Evolutionary conservation across 2,329 filamentous ascomycete genomes (phyloP).

Genomic region (Fusarium drepaniforme): DNA sequence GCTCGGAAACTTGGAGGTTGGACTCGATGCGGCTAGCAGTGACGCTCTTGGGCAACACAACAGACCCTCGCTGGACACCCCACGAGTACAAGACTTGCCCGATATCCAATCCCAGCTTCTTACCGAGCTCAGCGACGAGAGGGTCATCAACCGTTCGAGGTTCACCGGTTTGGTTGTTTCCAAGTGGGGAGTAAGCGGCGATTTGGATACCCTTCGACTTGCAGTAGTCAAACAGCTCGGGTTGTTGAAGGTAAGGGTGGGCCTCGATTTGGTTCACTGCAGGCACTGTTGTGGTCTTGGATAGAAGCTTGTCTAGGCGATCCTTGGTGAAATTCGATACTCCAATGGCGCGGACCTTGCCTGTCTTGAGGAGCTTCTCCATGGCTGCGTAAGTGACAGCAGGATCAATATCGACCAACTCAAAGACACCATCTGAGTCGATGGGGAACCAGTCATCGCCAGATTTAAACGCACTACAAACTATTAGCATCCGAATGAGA

Average conservation of each 20-base stretch:
- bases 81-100: slow-evolving; percentile 64
- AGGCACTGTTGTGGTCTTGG: slow-evolving; percentile 66
- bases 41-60: slow-evolving; percentile 76
- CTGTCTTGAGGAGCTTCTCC: slow-evolving; percentile 53
- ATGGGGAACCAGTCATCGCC: slow-evolving; percentile 57
- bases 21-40: slow-evolving; percentile 73
- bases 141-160: slow-evolving; percentile 63
- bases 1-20: slow-evolving; percentile 62
- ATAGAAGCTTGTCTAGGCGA: slow-evolving; percentile 56
- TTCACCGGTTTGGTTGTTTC: slow-evolving; percentile 59
- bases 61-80: slow-evolving; percentile 73
- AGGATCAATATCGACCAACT: slow-evolving; percentile 66
- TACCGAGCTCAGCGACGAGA: slow-evolving; percentile 59
- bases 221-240: slow-evolving; percentile 53
- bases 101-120: slow-evolving; percentile 41
- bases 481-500: not conserved
- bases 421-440: slow-evolving; percentile 72
- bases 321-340: slow-evolving; percentile 62
- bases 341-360: slow-evolving; percentile 60
- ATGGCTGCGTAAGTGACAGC: slow-evolving; percentile 56
- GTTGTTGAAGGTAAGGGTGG: slow-evolving; percentile 75
- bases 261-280: slow-evolving; percentile 78
- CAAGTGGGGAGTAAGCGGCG: not conserved
- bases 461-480: slow-evolving; percentile 62
- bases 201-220: not conserved